Conservation (phyloP, 164 flowering plant species). For the Liquidambar formosana region DNA sequence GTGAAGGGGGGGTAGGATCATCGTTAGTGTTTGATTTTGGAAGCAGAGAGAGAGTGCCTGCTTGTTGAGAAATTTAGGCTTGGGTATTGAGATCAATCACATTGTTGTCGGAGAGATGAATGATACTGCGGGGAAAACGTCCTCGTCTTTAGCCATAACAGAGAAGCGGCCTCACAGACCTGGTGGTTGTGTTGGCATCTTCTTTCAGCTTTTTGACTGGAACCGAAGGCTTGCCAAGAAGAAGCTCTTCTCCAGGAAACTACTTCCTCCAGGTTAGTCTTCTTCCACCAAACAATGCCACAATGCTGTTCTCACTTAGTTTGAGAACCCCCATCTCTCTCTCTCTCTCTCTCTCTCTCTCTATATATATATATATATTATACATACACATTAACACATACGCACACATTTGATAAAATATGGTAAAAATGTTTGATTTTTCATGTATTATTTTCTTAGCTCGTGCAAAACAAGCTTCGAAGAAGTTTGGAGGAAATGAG, state of each 20-base stretch:
- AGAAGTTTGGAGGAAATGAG: conserved; percentile 72
- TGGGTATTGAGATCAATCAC: neutral
- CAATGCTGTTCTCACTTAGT: neutral
- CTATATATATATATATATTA: too few relatives aligned
- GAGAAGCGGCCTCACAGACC: conserved; percentile 71
- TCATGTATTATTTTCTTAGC: conserved; percentile 28
- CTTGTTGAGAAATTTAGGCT: neutral
- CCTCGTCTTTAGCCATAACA: conserved; percentile 53
- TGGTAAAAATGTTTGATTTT: neutral
- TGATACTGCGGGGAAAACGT: conserved; percentile 30
- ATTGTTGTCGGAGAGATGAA: conserved; percentile 26
- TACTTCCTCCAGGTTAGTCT: conserved; percentile 71
- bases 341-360: neutral
- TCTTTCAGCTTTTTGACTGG: conserved; percentile 93
- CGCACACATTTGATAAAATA: too few relatives aligned
- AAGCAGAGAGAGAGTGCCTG: neutral
- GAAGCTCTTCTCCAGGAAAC: conserved; percentile 73
- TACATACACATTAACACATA: too few relatives aligned
- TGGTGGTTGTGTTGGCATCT: conserved; percentile 88
- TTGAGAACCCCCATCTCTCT: neutral
- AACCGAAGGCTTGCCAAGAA: conserved; percentile 80
- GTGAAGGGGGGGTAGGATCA: neutral
- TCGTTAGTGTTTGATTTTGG: neutral
- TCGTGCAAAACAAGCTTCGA: conserved; percentile 54
- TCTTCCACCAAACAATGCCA: neutral